Evolutionary conservation across 139 green algal species (phyloP), one percentile per base, ranked within the genome.

Genomic region (Pleodorina starrii): DNA sequence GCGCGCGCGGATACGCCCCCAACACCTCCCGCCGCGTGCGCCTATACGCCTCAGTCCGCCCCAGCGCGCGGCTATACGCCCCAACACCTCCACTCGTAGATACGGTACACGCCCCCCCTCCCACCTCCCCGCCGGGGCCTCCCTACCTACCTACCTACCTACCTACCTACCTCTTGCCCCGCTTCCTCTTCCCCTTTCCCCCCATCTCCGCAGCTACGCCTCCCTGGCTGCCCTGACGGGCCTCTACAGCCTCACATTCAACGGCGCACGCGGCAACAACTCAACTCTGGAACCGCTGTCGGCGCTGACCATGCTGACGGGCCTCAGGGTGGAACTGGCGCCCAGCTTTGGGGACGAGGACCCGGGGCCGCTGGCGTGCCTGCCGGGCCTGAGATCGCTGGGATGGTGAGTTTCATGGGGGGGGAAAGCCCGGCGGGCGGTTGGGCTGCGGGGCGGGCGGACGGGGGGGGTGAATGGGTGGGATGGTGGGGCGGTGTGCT

Each of bases 371-470:
- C 46, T 88, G 83, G 66, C 83, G 44, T 36, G 7, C 27, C 68
- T 72, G 68, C 83, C 83, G 46, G 29, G 4, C 19, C 83, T 88
- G 46, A 16, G 68, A 16, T n/a, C 27, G 21, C 32, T 88, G 66
- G 83, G 83, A 19, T 88, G 83, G 83, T 88, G 69, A 27, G 81
- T 27, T n/a, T n/a, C n/a, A n/a, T n/a, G n/a, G 16, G 69, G 36
- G 16, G 69, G 69, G 10, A 3, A 11, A 11, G 69, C 4, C 9
- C 5, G 19, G 66, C 16, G 66, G 29, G n/a, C 9, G 12, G 27
- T 14, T 36, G 42, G 21, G 43, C n/a, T 51, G 42, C 14, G 25
- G 40, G 4, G 40, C 59, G 42, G 1, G 72, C 4, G 19, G 63
- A 23, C 44, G 4, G 19, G 43, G 32, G 1, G 43, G 0, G 46